Percentiles rank a stretch among this genome's conserved stretches.
phyloP scores from a whole-genome alignment of 2,329 filamentous ascomycete species.

The Reticulascus tulasneorum region DNA sequence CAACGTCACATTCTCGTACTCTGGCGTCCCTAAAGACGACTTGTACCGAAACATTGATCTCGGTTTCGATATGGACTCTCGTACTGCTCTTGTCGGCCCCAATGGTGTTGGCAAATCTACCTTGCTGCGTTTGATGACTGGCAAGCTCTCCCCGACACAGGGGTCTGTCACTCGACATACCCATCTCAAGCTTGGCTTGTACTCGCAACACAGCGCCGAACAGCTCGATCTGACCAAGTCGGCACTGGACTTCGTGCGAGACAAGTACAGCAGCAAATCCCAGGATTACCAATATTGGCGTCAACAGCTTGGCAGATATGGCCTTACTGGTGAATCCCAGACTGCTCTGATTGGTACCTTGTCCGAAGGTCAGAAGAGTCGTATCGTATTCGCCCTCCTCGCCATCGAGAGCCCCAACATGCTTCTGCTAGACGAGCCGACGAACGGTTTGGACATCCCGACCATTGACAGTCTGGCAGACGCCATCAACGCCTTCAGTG shows the following conservation, averaged over 20 bases:
- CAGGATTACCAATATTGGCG: constrained; percentile 99
- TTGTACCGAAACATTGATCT: constrained; percentile 96
- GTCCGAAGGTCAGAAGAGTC: constrained; percentile 94
- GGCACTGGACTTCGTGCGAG: constrained; percentile 92
- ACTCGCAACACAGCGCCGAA: constrained; percentile 97
- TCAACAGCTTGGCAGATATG: constrained; percentile 93
- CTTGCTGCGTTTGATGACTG: constrained; percentile 91
- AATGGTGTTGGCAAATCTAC: constrained; percentile 99
- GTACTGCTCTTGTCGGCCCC: constrained; percentile 92
- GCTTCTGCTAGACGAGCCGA: constrained; percentile 96
- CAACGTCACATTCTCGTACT: constrained; percentile 97
- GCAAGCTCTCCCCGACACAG: constrained; percentile 79
- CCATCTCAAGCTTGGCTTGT: constrained; percentile 96
- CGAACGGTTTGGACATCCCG: constrained; percentile 98
- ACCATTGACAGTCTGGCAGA: constrained; percentile 97
- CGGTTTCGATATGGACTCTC: constrained; percentile 99
- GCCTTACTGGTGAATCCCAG: constrained; percentile 87
- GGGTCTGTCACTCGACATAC: constrained; percentile 88
- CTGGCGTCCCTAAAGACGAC: constrained; percentile 81
- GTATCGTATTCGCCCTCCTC: constrained; percentile 95
- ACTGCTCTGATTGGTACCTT: constrained; percentile 97
- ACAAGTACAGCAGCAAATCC: constrained; percentile 83
- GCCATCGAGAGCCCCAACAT: constrained; percentile 97
- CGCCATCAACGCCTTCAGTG: constrained; percentile 92
- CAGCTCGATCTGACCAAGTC: constrained; percentile 98